Evolutionary conservation across 352 stramenopile species (phyloP).

Genomic region (Phytophthora pisi): DNA sequence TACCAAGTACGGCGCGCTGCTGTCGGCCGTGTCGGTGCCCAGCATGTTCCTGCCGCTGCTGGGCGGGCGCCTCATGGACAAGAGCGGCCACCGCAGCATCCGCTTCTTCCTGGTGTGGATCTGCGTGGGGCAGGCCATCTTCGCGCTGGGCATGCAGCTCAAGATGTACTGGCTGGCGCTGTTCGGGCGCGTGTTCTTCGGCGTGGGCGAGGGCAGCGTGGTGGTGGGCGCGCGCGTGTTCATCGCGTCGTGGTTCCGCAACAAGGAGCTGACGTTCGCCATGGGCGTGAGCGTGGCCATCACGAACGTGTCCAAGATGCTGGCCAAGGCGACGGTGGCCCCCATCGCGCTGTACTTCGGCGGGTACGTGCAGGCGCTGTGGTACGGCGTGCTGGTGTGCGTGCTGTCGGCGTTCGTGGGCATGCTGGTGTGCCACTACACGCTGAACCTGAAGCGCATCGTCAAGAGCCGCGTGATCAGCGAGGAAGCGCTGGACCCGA

Average conservation of each 20-base stretch:
- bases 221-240: constrained; percentile 83
- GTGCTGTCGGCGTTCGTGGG: constrained; percentile 58
- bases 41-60: constrained; percentile 87
- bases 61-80: constrained; percentile 79
- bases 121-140: constrained; percentile 82
- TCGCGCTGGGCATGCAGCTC: constrained; percentile 76
- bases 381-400: constrained; percentile 76
- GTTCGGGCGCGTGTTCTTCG: constrained; percentile 84
- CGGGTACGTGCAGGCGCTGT: constrained; percentile 86
- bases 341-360: constrained; percentile 86
- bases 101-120: constrained; percentile 85
- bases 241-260: constrained; percentile 84
- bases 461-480: constrained; percentile 64
- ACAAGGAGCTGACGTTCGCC: constrained; percentile 86
- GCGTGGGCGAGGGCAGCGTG: constrained; percentile 80
- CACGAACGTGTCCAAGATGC: constrained; percentile 92
- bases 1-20: constrained; percentile 84
- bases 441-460: constrained; percentile 61
- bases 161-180: constrained; percentile 79
- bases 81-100: constrained; percentile 77
- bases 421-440: constrained; percentile 66
- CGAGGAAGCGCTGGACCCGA: constrained; percentile 57
- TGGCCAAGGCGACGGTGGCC: constrained; percentile 89
- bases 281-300: constrained; percentile 90
- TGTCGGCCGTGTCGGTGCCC: constrained; percentile 82